These are phyloP conservation scores for Petunia secreta DNA, from an alignment of 257 asterid species.

Conservation along the genomic window DNA sequence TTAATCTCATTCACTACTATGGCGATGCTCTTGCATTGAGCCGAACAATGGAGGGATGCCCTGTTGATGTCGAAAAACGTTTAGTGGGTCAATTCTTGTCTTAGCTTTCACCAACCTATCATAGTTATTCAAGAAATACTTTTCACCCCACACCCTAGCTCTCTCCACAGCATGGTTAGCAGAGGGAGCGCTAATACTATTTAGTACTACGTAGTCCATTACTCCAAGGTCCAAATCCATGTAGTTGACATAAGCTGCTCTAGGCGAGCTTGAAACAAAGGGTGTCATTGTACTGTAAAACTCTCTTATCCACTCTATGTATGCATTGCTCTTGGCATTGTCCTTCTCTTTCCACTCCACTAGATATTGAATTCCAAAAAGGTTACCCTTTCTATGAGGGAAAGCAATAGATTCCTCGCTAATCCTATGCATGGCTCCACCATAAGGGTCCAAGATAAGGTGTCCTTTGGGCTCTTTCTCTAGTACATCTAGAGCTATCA, in stretches of 20 bases:
- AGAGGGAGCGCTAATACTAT: not conserved
- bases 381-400: conserved; percentile 76
- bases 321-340: conserved; percentile 33
- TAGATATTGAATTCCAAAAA: conserved; percentile 61
- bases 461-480: conserved; percentile 65
- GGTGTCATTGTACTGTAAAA: conserved; percentile 60
- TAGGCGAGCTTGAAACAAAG: conserved; percentile 53
- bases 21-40: conserved; percentile 18
- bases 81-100: conserved; percentile 60
- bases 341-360: conserved; percentile 58
- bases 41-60: conserved; percentile 62
- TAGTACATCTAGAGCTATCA: conserved; percentile 36
- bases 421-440: conserved; percentile 64
- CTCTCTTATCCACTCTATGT: conserved; percentile 61
- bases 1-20: not conserved
- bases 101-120: conserved; percentile 67
- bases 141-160: conserved; percentile 74
- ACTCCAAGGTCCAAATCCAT: conserved; percentile 76
- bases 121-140: conserved; percentile 68
- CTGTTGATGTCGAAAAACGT: conserved; percentile 64
- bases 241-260: conserved; percentile 80
- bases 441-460: conserved; percentile 71
- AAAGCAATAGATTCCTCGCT: conserved; percentile 60
- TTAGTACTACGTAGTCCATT: conserved; percentile 20
- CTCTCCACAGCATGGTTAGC: conserved; percentile 51